phyloP scores from a whole-genome alignment of 306 rosid species.

The Quercus gilva region DNA sequence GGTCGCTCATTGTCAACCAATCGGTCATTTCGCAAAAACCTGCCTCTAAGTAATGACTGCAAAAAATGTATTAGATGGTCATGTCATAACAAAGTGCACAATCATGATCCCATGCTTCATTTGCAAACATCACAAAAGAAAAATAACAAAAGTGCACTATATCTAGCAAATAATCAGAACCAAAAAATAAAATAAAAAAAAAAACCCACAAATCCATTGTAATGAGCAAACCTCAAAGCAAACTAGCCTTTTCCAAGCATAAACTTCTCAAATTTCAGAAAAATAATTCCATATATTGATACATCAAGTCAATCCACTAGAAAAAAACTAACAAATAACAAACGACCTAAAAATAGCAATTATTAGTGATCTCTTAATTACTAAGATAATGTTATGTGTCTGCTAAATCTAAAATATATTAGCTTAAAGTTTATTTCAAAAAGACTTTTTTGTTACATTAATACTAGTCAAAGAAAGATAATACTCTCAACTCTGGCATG shows the following conservation, averaged over 20 bases:
- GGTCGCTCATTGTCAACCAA: conserved; percentile 53
- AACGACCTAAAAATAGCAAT: not conserved
- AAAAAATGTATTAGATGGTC: conserved; percentile 21
- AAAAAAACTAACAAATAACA: not conserved
- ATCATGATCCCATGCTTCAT: not conserved
- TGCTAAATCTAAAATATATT: no score
- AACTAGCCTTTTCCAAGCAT: not conserved
- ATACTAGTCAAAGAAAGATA: not conserved
- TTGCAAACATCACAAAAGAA: not conserved
- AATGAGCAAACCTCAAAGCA: not conserved
- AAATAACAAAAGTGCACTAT: not conserved
- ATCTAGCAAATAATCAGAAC: not conserved
- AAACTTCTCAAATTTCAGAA: not conserved
- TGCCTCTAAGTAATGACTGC: conserved; percentile 94
- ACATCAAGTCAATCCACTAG: not conserved
- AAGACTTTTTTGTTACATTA: no score
- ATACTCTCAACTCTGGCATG: not conserved
- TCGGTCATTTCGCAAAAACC: conserved; percentile 89
- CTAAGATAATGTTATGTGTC: not conserved
- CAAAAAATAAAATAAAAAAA: no score
- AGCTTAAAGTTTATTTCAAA: no score
- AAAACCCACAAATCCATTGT: not conserved
- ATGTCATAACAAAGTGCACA: not conserved
- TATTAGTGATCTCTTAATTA: not conserved
- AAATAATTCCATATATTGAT: not conserved